phyloP scores from a whole-genome alignment of 148 eudicot genomes.

The Fagopyrum tataricum region DNA sequence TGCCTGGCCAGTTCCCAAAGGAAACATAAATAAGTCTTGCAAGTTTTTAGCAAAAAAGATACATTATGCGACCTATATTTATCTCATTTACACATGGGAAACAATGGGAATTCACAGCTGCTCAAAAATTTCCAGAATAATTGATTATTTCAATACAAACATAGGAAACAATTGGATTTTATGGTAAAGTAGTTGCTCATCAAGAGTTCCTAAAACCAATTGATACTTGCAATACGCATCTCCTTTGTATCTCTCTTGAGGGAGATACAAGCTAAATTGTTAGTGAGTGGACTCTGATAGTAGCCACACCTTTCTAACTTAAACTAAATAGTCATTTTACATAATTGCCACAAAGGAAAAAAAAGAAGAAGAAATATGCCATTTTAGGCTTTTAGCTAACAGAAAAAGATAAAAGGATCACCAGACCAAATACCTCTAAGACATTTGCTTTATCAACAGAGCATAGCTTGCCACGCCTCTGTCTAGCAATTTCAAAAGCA shows the following conservation, averaged over 20 bases:
- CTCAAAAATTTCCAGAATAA: not conserved
- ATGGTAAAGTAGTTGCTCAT: not conserved
- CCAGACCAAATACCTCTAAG: slow-evolving; percentile 53
- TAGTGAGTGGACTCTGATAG: not conserved
- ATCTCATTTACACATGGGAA: not conserved
- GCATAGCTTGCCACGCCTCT: slow-evolving; percentile 84
- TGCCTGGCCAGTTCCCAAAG: not conserved
- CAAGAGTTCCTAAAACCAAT: not conserved
- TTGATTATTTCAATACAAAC: not conserved
- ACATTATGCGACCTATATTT: not conserved
- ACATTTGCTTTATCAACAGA: slow-evolving; percentile 99
- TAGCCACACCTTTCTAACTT: not conserved
- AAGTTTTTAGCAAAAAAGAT: not conserved
- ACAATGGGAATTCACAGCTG: not conserved
- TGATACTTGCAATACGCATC: not conserved
- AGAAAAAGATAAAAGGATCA: not conserved
- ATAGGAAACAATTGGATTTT: not conserved
- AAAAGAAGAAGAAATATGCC: not conserved
- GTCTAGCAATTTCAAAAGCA: slow-evolving; percentile 91
- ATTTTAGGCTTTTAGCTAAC: not conserved
- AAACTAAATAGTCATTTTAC: not conserved
- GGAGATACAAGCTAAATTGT: not conserved
- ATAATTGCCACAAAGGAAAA: not conserved
- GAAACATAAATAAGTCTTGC: not conserved
- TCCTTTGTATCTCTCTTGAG: not conserved